Conservation (phyloP, 1,139 yeast species). For the Candida anutae region DNA sequence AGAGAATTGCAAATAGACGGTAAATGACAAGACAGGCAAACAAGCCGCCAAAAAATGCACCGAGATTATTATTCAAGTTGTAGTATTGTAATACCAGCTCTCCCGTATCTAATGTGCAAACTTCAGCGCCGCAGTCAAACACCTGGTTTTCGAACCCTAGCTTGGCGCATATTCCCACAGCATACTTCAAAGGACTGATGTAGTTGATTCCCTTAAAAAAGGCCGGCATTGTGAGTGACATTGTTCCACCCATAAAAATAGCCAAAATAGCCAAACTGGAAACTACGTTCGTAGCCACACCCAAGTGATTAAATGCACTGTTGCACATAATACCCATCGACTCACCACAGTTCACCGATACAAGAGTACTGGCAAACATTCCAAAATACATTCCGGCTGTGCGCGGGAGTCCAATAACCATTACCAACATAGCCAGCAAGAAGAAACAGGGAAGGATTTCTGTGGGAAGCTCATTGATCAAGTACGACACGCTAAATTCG, state of each 20-base stretch:
- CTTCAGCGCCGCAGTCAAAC: conserved; percentile 21
- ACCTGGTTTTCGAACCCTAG: conserved; percentile 26
- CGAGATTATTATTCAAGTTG: conserved; percentile 19
- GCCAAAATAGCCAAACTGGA: conserved; percentile 13
- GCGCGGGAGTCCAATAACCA: conserved; percentile 17
- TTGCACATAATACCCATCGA: conserved; percentile 17
- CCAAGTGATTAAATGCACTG: conserved; percentile 15
- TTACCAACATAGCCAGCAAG: conserved; percentile 14
- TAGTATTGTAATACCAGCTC: conserved; percentile 27
- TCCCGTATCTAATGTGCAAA: conserved; percentile 29
- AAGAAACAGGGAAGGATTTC: conserved; percentile 15
- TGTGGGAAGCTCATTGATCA: conserved; percentile 16
- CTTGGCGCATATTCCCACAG: conserved; percentile 24
- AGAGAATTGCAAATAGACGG: conserved; percentile 11
- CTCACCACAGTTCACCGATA: conserved; percentile 15
- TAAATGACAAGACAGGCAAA: conserved; percentile 13
- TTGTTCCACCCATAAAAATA: conserved; percentile 21
- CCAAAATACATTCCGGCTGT: conserved; percentile 16
- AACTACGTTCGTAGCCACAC: conserved; percentile 17
- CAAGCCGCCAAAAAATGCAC: conserved; percentile 17
- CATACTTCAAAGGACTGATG: conserved; percentile 18
- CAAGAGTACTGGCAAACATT: conserved; percentile 11
- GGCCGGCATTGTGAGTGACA: conserved; percentile 19
- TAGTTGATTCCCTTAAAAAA: conserved; percentile 18
- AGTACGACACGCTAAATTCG: conserved; percentile 15